Evolutionary conservation across 1,284 basidiomycete genomes (phyloP), one percentile per base, ranked within the genome.

Genomic region (Phellopilus nigrolimitatus): DNA sequence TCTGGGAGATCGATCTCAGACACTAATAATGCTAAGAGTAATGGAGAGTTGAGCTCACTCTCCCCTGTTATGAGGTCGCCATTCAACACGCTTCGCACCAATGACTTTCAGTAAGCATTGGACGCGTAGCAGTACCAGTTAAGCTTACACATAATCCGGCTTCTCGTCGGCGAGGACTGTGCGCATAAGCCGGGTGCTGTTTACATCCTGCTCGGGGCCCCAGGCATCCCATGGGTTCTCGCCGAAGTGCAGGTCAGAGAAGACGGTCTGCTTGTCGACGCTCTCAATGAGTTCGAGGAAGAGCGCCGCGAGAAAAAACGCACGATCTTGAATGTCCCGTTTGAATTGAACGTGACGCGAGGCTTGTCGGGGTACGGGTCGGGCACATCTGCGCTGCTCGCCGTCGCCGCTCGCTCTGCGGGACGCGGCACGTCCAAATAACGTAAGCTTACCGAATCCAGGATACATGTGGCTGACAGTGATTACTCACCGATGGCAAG

Each of bases 21-120:
- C 4, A 38, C 12, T 12, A 33, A 4, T 6, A 13, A 25, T 9
- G n/a, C 21, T 31, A 22, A 22, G 21, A 33, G 15, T 21, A 19
- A 40, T 8, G 22, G 2, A 42, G 44, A 31, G 51, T 48, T 12
- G 46, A 31, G 56, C 73, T 47, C 53, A 82, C 81, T 73, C 66
- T 82, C 80, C n/a, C 81, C 82, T 0, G 82, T 84, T 24, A 84
- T 78, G 48, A 82, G 64, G 56, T 84, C 82, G 0, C 82, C 82
- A 54, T 83, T 82, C 33, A 84, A 60, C 4, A 82, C 77, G 0
- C 80, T 82, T 50, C 25, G 15, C 36, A 17, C 7, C 7, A 10
- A 43, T 3, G 8, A 24, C 10, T 6, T 28, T 7, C 30, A 33
- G 27, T 28, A n/a, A 34, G 21, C 10, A 19, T 33, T 40, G 33